phyloP scores from a whole-genome alignment of 2,329 filamentous ascomycete genomes.

The Whalleya microplaca region DNA sequence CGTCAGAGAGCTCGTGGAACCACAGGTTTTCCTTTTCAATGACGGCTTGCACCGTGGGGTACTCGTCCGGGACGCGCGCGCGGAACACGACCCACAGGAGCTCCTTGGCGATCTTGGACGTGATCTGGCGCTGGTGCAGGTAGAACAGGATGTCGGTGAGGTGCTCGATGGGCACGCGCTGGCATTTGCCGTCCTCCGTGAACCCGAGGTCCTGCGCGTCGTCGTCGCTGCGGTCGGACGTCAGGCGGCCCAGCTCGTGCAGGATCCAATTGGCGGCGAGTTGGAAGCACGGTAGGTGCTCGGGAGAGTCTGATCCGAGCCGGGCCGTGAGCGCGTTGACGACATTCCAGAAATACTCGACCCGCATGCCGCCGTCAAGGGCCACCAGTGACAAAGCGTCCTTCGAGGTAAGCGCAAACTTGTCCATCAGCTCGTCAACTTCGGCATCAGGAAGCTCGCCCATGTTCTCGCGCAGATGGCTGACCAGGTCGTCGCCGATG shows the following conservation, averaged over 20 bases:
- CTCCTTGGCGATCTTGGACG: constrained; percentile 61
- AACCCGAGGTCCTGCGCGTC: constrained; percentile 40
- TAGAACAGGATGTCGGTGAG: constrained; percentile 57
- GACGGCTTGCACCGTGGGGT: constrained; percentile 44
- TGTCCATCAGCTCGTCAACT: constrained; percentile 61
- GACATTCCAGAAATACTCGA: constrained; percentile 80
- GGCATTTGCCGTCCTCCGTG: constrained; percentile 51
- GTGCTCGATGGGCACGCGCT: constrained; percentile 48
- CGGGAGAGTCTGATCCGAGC: constrained; percentile 24
- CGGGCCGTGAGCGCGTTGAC: constrained; percentile 48
- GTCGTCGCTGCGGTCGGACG: constrained; percentile 48
- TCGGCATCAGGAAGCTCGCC: constrained; percentile 75
- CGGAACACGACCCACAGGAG: constrained; percentile 58
- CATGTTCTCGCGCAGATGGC: constrained; percentile 63
- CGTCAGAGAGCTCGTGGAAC: constrained; percentile 54
- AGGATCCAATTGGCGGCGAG: constrained; percentile 70
- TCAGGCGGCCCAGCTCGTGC: constrained; percentile 74
- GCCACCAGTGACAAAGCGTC: constrained; percentile 81
- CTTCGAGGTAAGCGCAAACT: constrained; percentile 74
- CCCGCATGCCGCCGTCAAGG: constrained; percentile 75
- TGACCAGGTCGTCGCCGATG: constrained; percentile 71
- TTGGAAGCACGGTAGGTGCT: constrained; percentile 43
- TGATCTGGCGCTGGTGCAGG: constrained; percentile 54
- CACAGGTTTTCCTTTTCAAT: constrained; percentile 55
- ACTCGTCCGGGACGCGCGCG: constrained; percentile 45